Evolutionary conservation across 495 filamentous ascomycete genomes (phyloP).

Genomic region (Talaromyces thailandensis): DNA sequence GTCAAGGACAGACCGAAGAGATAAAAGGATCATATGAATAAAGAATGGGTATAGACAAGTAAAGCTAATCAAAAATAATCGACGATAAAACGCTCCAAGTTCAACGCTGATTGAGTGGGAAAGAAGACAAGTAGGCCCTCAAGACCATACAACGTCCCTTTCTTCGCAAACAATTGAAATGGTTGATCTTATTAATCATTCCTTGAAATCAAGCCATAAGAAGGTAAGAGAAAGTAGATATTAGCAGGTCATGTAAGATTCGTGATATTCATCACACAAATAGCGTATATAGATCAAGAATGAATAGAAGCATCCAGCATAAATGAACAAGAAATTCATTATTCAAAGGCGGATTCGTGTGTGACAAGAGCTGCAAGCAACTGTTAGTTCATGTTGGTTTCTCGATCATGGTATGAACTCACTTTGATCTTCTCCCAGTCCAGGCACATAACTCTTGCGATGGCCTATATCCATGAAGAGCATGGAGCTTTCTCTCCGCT

Average conservation of each 20-base stretch:
- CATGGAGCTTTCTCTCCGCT: slow-evolving; percentile 51
- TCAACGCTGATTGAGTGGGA: background rate
- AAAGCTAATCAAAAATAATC: slow-evolving; percentile 2
- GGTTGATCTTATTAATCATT: background rate
- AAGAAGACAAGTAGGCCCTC: background rate
- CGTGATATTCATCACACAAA: background rate
- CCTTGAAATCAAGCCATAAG: background rate
- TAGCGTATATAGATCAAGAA: background rate
- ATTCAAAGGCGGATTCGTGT: slow-evolving; percentile 10
- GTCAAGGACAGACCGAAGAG: background rate
- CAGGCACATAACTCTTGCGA: slow-evolving; percentile 17
- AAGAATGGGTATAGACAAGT: slow-evolving; percentile 20
- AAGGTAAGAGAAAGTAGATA: background rate
- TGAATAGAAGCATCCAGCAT: background rate
- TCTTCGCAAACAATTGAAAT: background rate
- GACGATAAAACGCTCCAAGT: background rate
- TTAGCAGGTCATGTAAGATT: background rate
- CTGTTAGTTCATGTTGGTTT: background rate
- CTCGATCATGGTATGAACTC: slow-evolving; percentile 3
- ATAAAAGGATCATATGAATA: slow-evolving; percentile 5
- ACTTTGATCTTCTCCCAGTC: slow-evolving; percentile 16
- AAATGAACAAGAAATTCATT: background rate
- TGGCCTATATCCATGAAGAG: slow-evolving; percentile 40
- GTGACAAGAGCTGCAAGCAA: slow-evolving; percentile 5
- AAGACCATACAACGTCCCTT: background rate